Evolutionary conservation across 2,329 filamentous ascomycete species (phyloP), one percentile per base, ranked within the genome.

Genomic region (Sporothrix pseudoabietina): DNA sequence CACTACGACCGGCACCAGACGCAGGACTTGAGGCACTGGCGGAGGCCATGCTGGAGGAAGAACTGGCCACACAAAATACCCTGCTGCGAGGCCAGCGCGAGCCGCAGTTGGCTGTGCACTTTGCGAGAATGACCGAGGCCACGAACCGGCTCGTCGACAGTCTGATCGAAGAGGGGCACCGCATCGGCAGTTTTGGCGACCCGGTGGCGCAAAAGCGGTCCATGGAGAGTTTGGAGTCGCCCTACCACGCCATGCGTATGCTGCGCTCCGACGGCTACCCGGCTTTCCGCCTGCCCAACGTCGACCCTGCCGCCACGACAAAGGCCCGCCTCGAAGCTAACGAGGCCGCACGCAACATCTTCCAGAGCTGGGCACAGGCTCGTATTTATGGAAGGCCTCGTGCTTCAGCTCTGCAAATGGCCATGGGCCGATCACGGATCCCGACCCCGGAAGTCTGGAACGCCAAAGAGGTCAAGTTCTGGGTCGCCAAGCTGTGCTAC

Each of bases 401-500:
- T 8, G 5, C 22, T n/a, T 49, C 66, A 1, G n/a, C 71, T 0
- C 22, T 57, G 12, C 35, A n/a, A 22, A n/a, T 69, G 32, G 65
- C 19, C 52, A 59, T 35, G 41, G 41, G 30, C 10, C 65, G 30
- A 7, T 19, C 26, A 16, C 10, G 22, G 32, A 14, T 8, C 41
- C 49, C 54, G 26, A 71, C 30, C 32, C 22, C 70, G 1, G 35
- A 32, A 2, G 39, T 71, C 10, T 73, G 69, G 72, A 72, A 75
- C 65, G 66, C 55, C 55, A 54, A 65, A 16, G 68, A 72, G 19
- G 73, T 76, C 71, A 74, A 75, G 68, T 69, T 71, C 65, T 76
- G 76, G 77, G 73, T 76, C 8, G 72, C 70, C n/a, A 85, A 84
- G 77, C 83, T 89, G 71, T 89, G 87, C 80, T 90, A 90, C 80